These are phyloP conservation scores for Fusarium sp. DNA, from an alignment of 2,329 filamentous ascomycete species.

Conservation along the genomic window DNA sequence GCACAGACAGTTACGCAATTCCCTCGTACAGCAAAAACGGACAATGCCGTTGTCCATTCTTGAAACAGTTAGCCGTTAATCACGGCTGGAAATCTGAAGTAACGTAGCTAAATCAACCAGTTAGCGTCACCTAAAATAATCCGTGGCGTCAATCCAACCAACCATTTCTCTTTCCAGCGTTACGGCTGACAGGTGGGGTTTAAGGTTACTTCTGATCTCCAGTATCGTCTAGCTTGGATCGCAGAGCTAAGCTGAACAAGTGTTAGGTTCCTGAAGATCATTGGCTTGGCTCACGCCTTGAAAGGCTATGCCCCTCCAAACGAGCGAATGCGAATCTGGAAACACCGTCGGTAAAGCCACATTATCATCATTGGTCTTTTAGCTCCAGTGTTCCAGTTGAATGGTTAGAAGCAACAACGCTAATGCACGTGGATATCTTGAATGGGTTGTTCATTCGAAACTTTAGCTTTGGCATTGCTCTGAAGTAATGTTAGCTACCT, in stretches of 20 bases:
- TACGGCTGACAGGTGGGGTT: background rate
- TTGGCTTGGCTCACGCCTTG: background rate
- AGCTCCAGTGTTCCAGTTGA: background rate
- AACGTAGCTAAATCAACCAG: background rate
- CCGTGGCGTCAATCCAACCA: background rate
- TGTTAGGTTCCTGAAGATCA: background rate
- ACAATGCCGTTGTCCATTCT: background rate
- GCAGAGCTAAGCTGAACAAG: background rate
- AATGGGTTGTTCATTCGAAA: background rate
- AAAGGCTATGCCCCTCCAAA: background rate
- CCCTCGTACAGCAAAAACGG: background rate
- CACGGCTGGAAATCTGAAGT: background rate
- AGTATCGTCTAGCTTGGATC: background rate
- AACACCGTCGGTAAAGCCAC: background rate
- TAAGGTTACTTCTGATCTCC: background rate
- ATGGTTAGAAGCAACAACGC: background rate
- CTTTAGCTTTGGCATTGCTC: background rate
- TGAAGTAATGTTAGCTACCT: too few relatives aligned
- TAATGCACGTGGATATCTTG: background rate
- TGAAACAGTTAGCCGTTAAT: background rate
- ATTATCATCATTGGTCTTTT: background rate
- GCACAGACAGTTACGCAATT: background rate
- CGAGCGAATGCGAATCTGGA: background rate
- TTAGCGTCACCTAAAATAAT: constrained; percentile 2
- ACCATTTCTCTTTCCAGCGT: background rate